phyloP scores from a whole-genome alignment of 2,329 filamentous ascomycete genomes.

The Cucurbitaria berberidis region DNA sequence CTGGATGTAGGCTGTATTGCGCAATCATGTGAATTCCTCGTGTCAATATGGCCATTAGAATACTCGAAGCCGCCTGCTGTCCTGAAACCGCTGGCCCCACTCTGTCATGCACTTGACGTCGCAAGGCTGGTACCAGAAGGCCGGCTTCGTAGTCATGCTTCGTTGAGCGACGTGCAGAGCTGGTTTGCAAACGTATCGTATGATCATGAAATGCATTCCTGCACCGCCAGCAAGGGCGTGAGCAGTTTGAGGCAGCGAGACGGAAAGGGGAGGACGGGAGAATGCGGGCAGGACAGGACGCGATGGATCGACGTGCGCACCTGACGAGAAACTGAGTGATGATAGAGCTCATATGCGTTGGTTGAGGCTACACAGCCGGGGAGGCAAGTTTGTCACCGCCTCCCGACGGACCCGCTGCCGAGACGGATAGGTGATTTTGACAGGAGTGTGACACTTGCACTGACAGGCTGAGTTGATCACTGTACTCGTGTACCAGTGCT shows the following conservation, averaged over 20 bases:
- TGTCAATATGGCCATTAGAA: constrained; percentile 9
- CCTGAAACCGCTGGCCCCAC: constrained; percentile 18
- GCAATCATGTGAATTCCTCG: constrained; percentile 22
- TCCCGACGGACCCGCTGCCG: constrained; percentile 17
- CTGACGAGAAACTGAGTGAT: constrained; percentile 24
- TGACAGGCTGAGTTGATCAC: constrained; percentile 12
- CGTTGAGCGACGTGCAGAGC: constrained; percentile 13
- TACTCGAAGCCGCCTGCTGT: constrained; percentile 17
- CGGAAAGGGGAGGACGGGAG: constrained; percentile 37
- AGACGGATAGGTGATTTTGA: constrained; percentile 38
- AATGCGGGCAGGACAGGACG: constrained; percentile 40
- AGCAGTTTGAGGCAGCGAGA: constrained; percentile 15
- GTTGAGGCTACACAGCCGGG: constrained; percentile 28
- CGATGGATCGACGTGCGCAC: constrained; percentile 23
- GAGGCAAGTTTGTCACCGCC: constrained; percentile 20
- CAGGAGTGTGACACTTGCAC: constrained; percentile 38
- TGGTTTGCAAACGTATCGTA: constrained; percentile 3
- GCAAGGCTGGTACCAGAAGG: neutral
- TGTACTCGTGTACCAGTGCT: constrained; percentile 16
- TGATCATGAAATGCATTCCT: constrained; percentile 7
- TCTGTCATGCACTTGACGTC: constrained; percentile 11
- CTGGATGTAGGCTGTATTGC: constrained; percentile 4
- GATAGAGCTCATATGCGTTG: constrained; percentile 29
- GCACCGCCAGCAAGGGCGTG: constrained; percentile 26
- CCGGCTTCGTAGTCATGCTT: constrained; percentile 8